These are phyloP conservation scores for Leccinum imitatum DNA, from an alignment of 768 basidiomycete genomes.

Conservation along the genomic window DNA sequence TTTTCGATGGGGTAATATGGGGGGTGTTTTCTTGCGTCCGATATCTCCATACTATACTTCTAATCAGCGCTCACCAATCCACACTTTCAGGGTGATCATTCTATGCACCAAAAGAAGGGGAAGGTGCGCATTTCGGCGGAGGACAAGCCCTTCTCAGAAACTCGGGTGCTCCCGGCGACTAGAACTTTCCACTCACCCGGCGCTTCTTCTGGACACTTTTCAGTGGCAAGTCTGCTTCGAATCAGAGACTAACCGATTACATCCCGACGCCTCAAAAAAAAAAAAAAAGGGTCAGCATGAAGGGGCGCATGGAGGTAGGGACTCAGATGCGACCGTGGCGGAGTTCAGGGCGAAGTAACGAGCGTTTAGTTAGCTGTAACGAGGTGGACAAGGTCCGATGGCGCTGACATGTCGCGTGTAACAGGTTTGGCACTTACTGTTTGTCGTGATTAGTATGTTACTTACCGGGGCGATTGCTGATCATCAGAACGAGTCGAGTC, in stretches of 20 bases:
- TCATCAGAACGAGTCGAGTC: no score
- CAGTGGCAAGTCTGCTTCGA: neutral
- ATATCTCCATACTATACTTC: neutral
- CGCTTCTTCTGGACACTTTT: neutral
- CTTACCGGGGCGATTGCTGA: no score
- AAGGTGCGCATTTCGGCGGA: neutral
- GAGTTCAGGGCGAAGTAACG: neutral
- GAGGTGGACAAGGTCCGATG: no score
- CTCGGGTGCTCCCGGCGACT: neutral
- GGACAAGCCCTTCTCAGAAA: neutral
- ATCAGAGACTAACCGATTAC: neutral
- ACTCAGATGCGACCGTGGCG: neutral
- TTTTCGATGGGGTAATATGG: conserved; percentile 3
- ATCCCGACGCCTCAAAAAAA: neutral
- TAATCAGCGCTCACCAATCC: neutral
- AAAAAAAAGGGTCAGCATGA: neutral
- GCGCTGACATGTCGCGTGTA: no score
- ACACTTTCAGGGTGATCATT: no score
- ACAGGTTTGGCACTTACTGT: no score
- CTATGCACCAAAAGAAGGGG: neutral
- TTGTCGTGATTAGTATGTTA: no score
- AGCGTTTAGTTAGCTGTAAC: no score
- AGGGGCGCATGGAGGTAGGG: neutral
- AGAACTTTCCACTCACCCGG: neutral
- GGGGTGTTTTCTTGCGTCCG: neutral